Base-by-base conservation (phyloP, 2,329 filamentous ascomycete genomes). In the Cladosporium oxysporum region DNA sequence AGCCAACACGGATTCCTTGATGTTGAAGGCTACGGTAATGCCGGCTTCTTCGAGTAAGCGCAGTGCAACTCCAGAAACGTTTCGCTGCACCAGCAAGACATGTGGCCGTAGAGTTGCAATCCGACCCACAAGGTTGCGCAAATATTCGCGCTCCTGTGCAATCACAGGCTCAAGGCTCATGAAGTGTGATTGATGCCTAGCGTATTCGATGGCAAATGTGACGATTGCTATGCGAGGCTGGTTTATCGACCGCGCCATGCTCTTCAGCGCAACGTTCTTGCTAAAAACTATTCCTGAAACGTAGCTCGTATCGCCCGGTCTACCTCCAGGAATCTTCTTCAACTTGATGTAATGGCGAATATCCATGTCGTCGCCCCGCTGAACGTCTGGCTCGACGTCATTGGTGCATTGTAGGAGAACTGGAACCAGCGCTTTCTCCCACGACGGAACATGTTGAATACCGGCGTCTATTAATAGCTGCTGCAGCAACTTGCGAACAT, bases 141-240 rank as follows among this genome's bases (percentile, higher is more conserved):
- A 82, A 71, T 95, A 99, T 75, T 99, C 95, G 70, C 91, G 90
- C 79, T 99, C 96, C 77, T 99, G 95, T 64, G 94, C 91, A 72
- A 99, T 97, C 65, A 99, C 93, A 47, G 94, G 94, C 72, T 98
- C 93, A 59, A 99, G 81, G 73, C 95, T 99, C 93, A 99, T 97
- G 76, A 99, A 98, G 76, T 98, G 93, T 69, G 92, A 87, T 74
- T 94, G 90, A 71, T 97, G 93, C 47, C 95, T 88, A 66, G 96
- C 92, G 77, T 99, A 99, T 76, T 99, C 95, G 66, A 99, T 92
- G 0, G 95, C 89, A 74, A 99, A 99, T 0, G 93, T 94, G 66
- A 99, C 90, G 69, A 99, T 92, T 58, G 97, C 85, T 68, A 99
- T 95, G 35, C 92, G 89, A 3, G 95, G 95, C 64, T 91, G 90